phyloP scores from a whole-genome alignment of 345 rosid genomes.

The Stellera chamaejasme region DNA sequence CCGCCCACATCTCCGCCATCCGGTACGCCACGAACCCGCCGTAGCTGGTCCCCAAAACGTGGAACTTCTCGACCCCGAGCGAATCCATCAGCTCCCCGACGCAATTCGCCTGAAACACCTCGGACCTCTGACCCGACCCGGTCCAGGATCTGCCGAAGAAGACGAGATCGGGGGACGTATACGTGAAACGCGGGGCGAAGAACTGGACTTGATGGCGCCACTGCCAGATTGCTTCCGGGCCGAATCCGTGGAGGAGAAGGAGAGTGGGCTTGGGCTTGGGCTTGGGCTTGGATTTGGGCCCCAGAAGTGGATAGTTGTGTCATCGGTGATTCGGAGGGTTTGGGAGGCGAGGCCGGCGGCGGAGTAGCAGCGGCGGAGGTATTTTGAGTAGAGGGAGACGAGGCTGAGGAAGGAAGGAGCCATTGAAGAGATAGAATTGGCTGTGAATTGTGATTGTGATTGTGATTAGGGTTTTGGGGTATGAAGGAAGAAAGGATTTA shows the following conservation, averaged over 20 bases:
- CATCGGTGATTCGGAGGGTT: slow-evolving; percentile 29
- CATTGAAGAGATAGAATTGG: slow-evolving; percentile 17
- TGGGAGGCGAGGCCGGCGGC: slow-evolving; percentile 51
- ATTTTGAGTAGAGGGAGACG: slow-evolving; percentile 44
- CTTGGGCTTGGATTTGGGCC: slow-evolving; percentile 34
- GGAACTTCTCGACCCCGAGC: slow-evolving; percentile 33
- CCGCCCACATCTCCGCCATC: slow-evolving; percentile 62
- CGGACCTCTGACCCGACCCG: slow-evolving; percentile 48
- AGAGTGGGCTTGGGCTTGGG: slow-evolving; percentile 29
- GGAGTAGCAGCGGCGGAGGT: slow-evolving; percentile 66
- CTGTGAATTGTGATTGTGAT: background rate
- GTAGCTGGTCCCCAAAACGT: slow-evolving; percentile 75
- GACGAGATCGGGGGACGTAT: slow-evolving; percentile 68
- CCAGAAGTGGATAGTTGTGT: slow-evolving; percentile 75
- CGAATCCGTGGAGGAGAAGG: slow-evolving; percentile 85
- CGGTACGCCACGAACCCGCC: slow-evolving; percentile 91
- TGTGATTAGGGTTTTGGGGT: background rate
- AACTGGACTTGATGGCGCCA: slow-evolving; percentile 76
- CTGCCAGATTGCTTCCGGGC: slow-evolving; percentile 70
- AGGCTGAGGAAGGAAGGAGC: slow-evolving; percentile 51
- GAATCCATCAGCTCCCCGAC: slow-evolving; percentile 38
- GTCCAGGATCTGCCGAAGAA: slow-evolving; percentile 70
- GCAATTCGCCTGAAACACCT: slow-evolving; percentile 62
- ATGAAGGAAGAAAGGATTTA: too few relatives aligned
- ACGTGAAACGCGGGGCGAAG: slow-evolving; percentile 39